Evolutionary conservation across 2,329 filamentous ascomycete genomes (phyloP).

Genomic region (Shiraia bambusicola): DNA sequence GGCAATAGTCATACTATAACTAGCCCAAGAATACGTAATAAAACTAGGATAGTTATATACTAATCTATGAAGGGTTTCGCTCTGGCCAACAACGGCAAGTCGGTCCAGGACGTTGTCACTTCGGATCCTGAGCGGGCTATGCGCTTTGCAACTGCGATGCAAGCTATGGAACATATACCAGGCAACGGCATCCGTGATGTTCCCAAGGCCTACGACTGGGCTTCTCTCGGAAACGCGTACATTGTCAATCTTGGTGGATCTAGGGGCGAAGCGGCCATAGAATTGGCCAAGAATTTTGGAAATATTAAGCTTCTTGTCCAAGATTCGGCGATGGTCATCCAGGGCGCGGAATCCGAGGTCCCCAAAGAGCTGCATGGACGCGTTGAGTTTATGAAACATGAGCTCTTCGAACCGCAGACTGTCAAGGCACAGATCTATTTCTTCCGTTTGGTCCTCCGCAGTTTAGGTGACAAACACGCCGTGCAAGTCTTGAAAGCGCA

Average conservation of each 20-base stretch:
- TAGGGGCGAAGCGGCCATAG: conserved; percentile 11
- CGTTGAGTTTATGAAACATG: conserved; percentile 9
- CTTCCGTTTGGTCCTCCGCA: conserved; percentile 15
- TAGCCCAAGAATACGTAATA: too few species aligned
- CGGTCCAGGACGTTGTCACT: conserved; percentile 11
- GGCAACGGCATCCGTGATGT: conserved; percentile 6
- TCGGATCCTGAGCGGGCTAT: conserved; percentile 7
- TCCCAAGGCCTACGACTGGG: conserved; percentile 15
- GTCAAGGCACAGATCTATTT: conserved; percentile 12
- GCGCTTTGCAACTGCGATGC: conserved; percentile 13
- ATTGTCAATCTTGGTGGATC: conserved; percentile 10
- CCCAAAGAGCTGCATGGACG: conserved; percentile 8
- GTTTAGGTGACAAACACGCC: conserved; percentile 6
- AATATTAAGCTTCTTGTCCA: conserved; percentile 12
- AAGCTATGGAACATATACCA: conserved; percentile 8
- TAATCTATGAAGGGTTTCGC: conserved; percentile 11
- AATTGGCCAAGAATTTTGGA: conserved; percentile 10
- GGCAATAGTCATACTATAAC: too few species aligned
- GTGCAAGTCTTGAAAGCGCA: conserved; percentile 9
- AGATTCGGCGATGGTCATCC: conserved; percentile 6
- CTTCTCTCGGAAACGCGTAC: conserved; percentile 8
- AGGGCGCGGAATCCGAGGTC: conserved; percentile 4
- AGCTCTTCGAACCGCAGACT: conserved; percentile 12
- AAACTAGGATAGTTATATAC: too few species aligned
- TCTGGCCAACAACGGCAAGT: conserved; percentile 16